Evolutionary conservation across 2,329 filamentous ascomycete genomes (phyloP).

Genomic region (Cladosporium sp.): DNA sequence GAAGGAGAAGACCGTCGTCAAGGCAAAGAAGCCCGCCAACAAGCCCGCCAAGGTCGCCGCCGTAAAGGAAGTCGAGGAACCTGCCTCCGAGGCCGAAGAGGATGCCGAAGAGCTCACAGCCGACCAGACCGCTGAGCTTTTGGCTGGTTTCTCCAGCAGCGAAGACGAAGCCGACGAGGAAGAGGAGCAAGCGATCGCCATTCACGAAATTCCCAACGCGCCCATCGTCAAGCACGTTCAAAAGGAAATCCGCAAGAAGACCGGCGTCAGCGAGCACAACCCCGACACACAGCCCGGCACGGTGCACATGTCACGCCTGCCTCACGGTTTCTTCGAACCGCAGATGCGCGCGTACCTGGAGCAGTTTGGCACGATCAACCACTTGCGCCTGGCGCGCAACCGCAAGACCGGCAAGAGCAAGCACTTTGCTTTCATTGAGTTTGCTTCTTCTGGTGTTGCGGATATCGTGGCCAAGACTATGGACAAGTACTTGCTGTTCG

Average conservation of each 20-base stretch:
- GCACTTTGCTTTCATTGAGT: slow-evolving; percentile 95
- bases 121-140: slow-evolving; percentile 48
- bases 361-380: slow-evolving; percentile 81
- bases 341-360: slow-evolving; percentile 92
- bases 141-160: slow-evolving; percentile 49
- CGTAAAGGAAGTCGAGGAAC: slow-evolving; percentile 15
- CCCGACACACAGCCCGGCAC: slow-evolving; percentile 63
- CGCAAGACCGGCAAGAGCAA: slow-evolving; percentile 85
- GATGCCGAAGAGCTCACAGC: slow-evolving; percentile 35
- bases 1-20: slow-evolving; percentile 9
- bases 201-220: slow-evolving; percentile 69
- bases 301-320: slow-evolving; percentile 85
- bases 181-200: slow-evolving; percentile 79
- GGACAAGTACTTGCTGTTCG: slow-evolving; percentile 95
- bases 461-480: slow-evolving; percentile 92
- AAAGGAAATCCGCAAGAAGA: slow-evolving; percentile 44
- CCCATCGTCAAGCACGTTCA: slow-evolving; percentile 31
- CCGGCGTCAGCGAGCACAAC: slow-evolving; percentile 37
- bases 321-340: slow-evolving; percentile 94
- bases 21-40: slow-evolving; percentile 13
- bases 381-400: slow-evolving; percentile 82
- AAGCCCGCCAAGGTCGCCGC: slow-evolving; percentile 15
- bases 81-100: slow-evolving; percentile 19
- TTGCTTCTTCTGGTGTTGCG: slow-evolving; percentile 70
- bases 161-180: slow-evolving; percentile 42